These are phyloP conservation scores for Crepidotus variabilis DNA, from an alignment of 768 basidiomycete genomes.

Conservation along the genomic window DNA sequence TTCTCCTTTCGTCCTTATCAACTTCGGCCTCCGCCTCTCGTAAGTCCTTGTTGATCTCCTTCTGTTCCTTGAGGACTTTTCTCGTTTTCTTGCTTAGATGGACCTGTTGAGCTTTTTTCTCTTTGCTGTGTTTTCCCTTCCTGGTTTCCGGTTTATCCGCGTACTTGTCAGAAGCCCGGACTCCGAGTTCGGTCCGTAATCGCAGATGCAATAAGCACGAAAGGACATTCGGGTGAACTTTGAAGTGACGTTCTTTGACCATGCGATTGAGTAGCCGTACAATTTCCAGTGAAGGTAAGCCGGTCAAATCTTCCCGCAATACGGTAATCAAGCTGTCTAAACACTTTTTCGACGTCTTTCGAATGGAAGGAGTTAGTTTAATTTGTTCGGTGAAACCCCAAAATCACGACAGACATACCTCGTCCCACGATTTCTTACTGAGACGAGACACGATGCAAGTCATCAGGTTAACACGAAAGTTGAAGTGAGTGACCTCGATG, in stretches of 20 bases:
- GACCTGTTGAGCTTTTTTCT: slow-evolving; percentile 55
- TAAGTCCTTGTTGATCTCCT: slow-evolving; percentile 89
- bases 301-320: slow-evolving; percentile 79
- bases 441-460: slow-evolving; percentile 77
- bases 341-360: slow-evolving; percentile 81
- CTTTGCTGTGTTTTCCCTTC: slow-evolving; percentile 50
- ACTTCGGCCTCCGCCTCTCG: slow-evolving; percentile 93
- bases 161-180: slow-evolving; percentile 71
- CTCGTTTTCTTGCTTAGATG: slow-evolving; percentile 92
- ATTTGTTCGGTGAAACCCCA: slow-evolving; percentile 11
- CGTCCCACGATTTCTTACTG: slow-evolving; percentile 86
- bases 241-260: slow-evolving; percentile 91
- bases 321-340: slow-evolving; percentile 76
- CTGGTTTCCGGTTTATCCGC: slow-evolving; percentile 48
- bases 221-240: slow-evolving; percentile 85
- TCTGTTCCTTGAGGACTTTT: slow-evolving; percentile 82
- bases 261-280: slow-evolving; percentile 92
- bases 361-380: slow-evolving; percentile 9
- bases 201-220: slow-evolving; percentile 82
- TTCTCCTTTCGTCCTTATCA: slow-evolving; percentile 84
- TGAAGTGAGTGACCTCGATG: slow-evolving; percentile 88
- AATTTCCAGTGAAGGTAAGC: slow-evolving; percentile 77
- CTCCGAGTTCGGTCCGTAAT: slow-evolving; percentile 79
- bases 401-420: slow-evolving; percentile 44
- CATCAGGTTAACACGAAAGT: slow-evolving; percentile 92